Evolutionary conservation across 129 eudicot genomes (phyloP).

Genomic region (Flaveria linearis): DNA sequence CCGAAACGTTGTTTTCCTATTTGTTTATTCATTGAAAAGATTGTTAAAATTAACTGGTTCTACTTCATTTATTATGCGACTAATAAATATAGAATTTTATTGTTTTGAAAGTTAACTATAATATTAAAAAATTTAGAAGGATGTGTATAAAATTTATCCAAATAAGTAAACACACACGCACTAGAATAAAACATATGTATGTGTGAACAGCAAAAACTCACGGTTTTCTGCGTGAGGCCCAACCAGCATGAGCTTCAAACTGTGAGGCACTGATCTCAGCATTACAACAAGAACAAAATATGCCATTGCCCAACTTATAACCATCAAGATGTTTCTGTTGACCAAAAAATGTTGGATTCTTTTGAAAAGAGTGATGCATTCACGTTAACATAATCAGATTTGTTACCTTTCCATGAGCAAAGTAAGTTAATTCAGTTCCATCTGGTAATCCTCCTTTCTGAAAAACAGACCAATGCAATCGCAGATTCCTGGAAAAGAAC

Average conservation of each 20-base stretch:
- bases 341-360: slow-evolving; percentile 19
- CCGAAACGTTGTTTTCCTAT: not conserved
- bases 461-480: slow-evolving; percentile 76
- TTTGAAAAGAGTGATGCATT: slow-evolving; percentile 8
- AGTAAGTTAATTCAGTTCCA: slow-evolving; percentile 84
- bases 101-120: not conserved
- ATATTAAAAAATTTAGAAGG: not conserved
- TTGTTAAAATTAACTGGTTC: not conserved
- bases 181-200: not conserved
- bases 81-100: not conserved
- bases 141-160: not conserved
- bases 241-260: slow-evolving; percentile 98
- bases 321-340: slow-evolving; percentile 81
- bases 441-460: slow-evolving; percentile 84
- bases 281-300: slow-evolving; percentile 74
- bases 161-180: not conserved
- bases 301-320: slow-evolving; percentile 69
- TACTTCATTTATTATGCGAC: not conserved
- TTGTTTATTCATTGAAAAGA: slow-evolving; percentile 3
- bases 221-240: slow-evolving; percentile 90
- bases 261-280: slow-evolving; percentile 83
- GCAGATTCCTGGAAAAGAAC: slow-evolving; percentile 60
- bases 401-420: slow-evolving; percentile 76
- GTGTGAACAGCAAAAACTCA: slow-evolving; percentile 39
- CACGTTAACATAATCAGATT: not conserved